Conservation (phyloP, 106 monocot genomes). For the Platanthera zijinensis region DNA sequence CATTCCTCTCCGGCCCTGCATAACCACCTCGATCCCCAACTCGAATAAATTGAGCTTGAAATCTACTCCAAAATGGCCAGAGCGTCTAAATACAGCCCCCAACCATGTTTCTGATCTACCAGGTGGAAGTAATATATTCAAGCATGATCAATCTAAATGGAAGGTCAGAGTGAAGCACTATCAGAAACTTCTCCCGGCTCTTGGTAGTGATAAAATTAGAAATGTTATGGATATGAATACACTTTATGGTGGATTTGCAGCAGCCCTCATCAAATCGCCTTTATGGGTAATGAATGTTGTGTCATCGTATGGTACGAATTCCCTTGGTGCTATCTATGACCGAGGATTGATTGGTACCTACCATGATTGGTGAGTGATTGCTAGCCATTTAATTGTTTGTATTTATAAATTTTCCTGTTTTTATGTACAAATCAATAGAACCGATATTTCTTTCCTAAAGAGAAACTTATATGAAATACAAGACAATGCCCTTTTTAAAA, state of each 20-base stretch:
- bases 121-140: conserved; percentile 52
- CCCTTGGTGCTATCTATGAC: conserved; percentile 65
- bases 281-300: conserved; percentile 88
- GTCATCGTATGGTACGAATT: conserved; percentile 62
- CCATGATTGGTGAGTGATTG: conserved; percentile 65
- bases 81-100: conserved; percentile 41
- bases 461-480: background rate
- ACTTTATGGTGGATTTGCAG: conserved; percentile 73
- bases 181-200: conserved; percentile 46
- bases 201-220: conserved; percentile 54
- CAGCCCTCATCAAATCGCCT: conserved; percentile 41
- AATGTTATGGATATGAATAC: conserved; percentile 89
- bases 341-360: conserved; percentile 73
- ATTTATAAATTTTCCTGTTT: background rate
- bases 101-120: conserved; percentile 53
- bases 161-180: conserved; percentile 61
- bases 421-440: background rate
- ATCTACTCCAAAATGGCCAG: conserved; percentile 71
- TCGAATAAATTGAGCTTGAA: conserved; percentile 49
- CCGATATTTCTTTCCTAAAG: background rate
- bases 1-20: conserved; percentile 54
- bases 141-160: conserved; percentile 73
- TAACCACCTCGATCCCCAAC: conserved; percentile 32
- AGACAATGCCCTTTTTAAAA: too few relatives aligned
- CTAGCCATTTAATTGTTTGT: background rate